phyloP scores from a whole-genome alignment of 805 yeast species.

The Candida stauntonica region DNA sequence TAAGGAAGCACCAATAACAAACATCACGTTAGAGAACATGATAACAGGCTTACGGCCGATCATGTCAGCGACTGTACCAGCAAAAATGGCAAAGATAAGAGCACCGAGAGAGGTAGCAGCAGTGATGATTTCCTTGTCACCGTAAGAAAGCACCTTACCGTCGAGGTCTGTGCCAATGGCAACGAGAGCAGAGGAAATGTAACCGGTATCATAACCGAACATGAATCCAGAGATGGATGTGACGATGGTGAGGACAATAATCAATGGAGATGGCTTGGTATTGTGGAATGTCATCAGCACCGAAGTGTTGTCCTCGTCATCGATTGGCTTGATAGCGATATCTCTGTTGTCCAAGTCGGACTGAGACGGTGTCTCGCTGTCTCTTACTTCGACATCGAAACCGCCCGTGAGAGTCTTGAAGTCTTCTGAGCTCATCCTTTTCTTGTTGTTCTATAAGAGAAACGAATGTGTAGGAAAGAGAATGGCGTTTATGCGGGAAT shows the following conservation, averaged over 20 bases:
- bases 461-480: not conserved
- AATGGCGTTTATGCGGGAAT: not conserved
- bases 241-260: conserved; percentile 63
- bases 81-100: conserved; percentile 66
- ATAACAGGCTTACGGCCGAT: conserved; percentile 84
- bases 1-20: conserved; percentile 77
- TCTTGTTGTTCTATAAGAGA: not conserved
- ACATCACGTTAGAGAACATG: conserved; percentile 76
- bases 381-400: conserved; percentile 8
- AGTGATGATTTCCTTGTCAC: conserved; percentile 86
- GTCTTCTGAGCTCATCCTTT: conserved; percentile 8
- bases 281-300: conserved; percentile 43
- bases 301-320: conserved; percentile 48
- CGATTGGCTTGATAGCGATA: conserved; percentile 30
- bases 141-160: conserved; percentile 53
- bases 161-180: conserved; percentile 72
- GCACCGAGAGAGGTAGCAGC: conserved; percentile 96
- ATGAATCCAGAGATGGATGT: conserved; percentile 92
- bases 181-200: conserved; percentile 89
- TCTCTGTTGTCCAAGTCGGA: conserved; percentile 6
- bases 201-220: conserved; percentile 98
- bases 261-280: conserved; percentile 56
- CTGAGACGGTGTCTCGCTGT: conserved; percentile 1
- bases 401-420: conserved; percentile 17
- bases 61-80: conserved; percentile 79